phyloP scores from a whole-genome alignment of 1,284 basidiomycete species.

The Marasmius sp. region DNA sequence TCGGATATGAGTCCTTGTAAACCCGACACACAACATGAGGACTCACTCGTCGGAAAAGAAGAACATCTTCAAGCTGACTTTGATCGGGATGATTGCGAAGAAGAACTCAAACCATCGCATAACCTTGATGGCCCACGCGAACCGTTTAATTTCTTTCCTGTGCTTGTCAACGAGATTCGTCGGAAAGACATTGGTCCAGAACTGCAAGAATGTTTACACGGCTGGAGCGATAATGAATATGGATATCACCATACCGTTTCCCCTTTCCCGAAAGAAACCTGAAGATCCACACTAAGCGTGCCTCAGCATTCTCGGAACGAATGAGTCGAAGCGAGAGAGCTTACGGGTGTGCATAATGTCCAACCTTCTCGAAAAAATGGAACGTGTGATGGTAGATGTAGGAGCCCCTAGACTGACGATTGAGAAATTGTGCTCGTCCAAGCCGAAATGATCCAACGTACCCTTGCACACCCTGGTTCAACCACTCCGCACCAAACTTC shows the following conservation, averaged over 20 bases:
- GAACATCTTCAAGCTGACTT: constrained; percentile 41
- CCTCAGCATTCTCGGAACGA: neutral
- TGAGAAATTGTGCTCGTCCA: neutral
- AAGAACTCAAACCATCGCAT: constrained; percentile 36
- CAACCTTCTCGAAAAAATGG: constrained; percentile 37
- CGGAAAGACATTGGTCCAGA: constrained; percentile 50
- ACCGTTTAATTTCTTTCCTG: constrained; percentile 40
- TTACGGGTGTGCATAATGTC: constrained; percentile 28
- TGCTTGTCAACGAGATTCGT: constrained; percentile 39
- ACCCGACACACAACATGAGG: neutral
- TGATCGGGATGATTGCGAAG: constrained; percentile 44
- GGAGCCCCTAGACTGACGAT: constrained; percentile 21
- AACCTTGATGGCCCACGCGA: constrained; percentile 40
- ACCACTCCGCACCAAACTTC: constrained; percentile 33
- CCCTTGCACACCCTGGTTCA: constrained; percentile 42
- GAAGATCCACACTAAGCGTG: constrained; percentile 34
- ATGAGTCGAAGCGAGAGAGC: neutral
- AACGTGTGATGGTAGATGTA: constrained; percentile 42
- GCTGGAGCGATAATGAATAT: neutral
- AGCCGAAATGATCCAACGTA: constrained; percentile 5
- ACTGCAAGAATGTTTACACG: constrained; percentile 17
- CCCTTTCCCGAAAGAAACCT: constrained; percentile 47
- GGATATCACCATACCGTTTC: constrained; percentile 22
- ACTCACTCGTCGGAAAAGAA: constrained; percentile 37
- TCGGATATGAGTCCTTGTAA: neutral